Evolutionary conservation across 164 flowering plant genomes (phyloP).

Genomic region (Macadamia tetraphylla): DNA sequence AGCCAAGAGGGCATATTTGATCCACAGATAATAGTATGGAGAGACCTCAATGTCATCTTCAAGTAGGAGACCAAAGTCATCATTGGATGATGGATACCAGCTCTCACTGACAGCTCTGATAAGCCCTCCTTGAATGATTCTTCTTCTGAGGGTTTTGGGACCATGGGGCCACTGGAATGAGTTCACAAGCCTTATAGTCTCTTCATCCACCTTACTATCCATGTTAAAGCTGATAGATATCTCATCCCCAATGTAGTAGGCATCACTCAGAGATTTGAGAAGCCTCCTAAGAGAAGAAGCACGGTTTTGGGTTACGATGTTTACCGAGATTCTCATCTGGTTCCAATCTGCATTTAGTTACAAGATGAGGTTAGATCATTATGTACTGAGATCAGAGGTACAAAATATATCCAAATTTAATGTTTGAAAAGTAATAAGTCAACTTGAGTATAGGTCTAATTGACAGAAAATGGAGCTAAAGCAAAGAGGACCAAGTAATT

Average conservation of each 20-base stretch:
- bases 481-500: background rate
- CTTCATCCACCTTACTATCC: slow-evolving; percentile 91
- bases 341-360: slow-evolving; percentile 78
- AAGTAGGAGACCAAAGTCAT: slow-evolving; percentile 86
- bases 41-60: slow-evolving; percentile 98
- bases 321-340: slow-evolving; percentile 68
- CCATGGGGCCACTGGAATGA: slow-evolving; percentile 93
- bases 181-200: slow-evolving; percentile 52
- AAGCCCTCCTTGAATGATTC: slow-evolving; percentile 96
- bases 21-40: slow-evolving; percentile 92
- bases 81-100: slow-evolving; percentile 92
- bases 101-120: slow-evolving; percentile 97
- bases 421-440: background rate
- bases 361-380: background rate
- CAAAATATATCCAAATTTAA: background rate
- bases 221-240: slow-evolving; percentile 83
- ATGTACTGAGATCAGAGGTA: background rate
- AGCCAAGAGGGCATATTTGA: slow-evolving; percentile 74
- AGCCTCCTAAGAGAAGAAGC: slow-evolving; percentile 65
- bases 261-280: slow-evolving; percentile 67
- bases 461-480: background rate
- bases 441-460: background rate
- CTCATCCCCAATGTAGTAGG: slow-evolving; percentile 80
- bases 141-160: slow-evolving; percentile 65
- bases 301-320: slow-evolving; percentile 91